A percentile compares a stretch with the other conserved stretches of the same genome.
Evolutionary conservation across 192 early-diverging fungal genomes (phyloP).

Genomic region (Mortierella claussenii): DNA sequence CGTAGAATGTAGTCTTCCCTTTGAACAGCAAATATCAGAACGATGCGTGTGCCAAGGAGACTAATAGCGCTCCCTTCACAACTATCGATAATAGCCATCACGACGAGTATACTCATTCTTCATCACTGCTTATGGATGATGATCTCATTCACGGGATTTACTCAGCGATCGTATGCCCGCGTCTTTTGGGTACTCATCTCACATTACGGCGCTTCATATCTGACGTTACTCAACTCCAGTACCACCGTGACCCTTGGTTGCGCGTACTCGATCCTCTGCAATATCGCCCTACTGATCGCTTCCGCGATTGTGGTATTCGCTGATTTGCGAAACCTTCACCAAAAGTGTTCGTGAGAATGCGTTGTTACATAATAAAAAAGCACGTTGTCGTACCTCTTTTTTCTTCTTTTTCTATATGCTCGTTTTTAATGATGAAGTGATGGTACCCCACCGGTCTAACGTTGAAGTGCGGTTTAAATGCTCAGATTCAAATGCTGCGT

Average conservation of each 20-base stretch:
- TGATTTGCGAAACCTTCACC: conserved; percentile 33
- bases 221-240: conserved; percentile 44
- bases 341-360: conserved; percentile 20
- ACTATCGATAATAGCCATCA: conserved; percentile 78
- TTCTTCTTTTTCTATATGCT: too few species aligned
- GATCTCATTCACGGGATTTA: conserved; percentile 77
- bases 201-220: conserved; percentile 77
- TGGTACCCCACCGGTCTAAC: too few species aligned
- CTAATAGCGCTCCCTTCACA: too few species aligned
- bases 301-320: conserved; percentile 24
- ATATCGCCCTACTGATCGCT: conserved; percentile 22
- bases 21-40: too few species aligned
- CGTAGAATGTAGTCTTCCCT: too few species aligned
- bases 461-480: too few species aligned
- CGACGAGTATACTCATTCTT: conserved; percentile 74
- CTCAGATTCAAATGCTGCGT: conserved; percentile 6
- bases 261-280: conserved; percentile 35
- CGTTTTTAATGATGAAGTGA: too few species aligned
- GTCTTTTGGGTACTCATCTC: conserved; percentile 63
- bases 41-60: too few species aligned
- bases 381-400: too few species aligned
- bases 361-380: too few species aligned
- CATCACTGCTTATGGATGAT: conserved; percentile 82
- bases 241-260: conserved; percentile 26
- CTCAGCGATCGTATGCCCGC: conserved; percentile 53